phyloP scores from a whole-genome alignment of 1,139 yeast species.

The Suhomyces wounanorum region DNA sequence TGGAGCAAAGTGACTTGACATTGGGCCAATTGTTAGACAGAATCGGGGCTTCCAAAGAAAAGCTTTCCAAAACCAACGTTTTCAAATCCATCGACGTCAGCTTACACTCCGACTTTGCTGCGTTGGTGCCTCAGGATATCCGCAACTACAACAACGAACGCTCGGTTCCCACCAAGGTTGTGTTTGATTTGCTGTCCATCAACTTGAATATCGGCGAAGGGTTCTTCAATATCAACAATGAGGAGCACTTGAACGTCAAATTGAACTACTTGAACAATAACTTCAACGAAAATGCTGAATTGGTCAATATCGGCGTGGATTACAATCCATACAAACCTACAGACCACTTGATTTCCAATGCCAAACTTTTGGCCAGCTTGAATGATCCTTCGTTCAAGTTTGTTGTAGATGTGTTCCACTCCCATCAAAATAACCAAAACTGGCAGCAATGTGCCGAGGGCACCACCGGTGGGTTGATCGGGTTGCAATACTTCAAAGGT shows the following conservation, averaged over 20 bases:
- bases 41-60: constrained; percentile 29
- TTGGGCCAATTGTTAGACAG: constrained; percentile 39
- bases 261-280: constrained; percentile 46
- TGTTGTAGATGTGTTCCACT: constrained; percentile 36
- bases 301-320: constrained; percentile 42
- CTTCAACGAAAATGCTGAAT: constrained; percentile 47
- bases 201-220: constrained; percentile 41
- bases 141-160: constrained; percentile 37
- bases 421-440: constrained; percentile 41
- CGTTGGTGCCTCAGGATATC: constrained; percentile 27
- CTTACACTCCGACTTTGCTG: constrained; percentile 35
- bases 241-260: constrained; percentile 41
- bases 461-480: constrained; percentile 45
- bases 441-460: constrained; percentile 42
- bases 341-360: constrained; percentile 41
- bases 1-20: constrained; percentile 47
- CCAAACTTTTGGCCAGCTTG: constrained; percentile 37
- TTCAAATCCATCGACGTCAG: constrained; percentile 40
- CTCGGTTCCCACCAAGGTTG: constrained; percentile 41
- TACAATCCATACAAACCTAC: constrained; percentile 51
- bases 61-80: constrained; percentile 44
- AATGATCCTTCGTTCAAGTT: constrained; percentile 45
- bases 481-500: constrained; percentile 35
- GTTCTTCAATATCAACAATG: constrained; percentile 40
- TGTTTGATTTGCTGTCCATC: constrained; percentile 37